phyloP scores from a whole-genome alignment of 768 basidiomycete genomes.

The Epithele typhae region DNA sequence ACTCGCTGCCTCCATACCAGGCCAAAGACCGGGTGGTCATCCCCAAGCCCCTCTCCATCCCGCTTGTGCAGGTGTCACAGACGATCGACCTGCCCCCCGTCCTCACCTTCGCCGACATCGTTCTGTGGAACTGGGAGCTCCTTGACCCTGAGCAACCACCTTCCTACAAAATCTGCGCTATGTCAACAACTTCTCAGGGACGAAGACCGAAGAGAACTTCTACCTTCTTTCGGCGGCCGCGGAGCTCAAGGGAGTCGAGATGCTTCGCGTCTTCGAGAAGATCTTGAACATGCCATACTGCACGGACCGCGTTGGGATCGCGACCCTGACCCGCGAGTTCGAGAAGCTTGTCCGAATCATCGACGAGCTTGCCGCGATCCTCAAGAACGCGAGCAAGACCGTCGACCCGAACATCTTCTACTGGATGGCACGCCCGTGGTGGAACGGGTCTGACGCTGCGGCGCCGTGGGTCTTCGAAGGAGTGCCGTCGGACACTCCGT shows the following conservation, averaged over 20 bases:
- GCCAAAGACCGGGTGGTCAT: conserved; percentile 45
- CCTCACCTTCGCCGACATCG: conserved; percentile 93
- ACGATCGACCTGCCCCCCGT: conserved; percentile 86
- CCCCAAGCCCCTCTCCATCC: conserved; percentile 73
- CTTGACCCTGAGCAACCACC: conserved; percentile 53
- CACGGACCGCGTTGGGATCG: conserved; percentile 35
- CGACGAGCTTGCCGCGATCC: conserved; percentile 66
- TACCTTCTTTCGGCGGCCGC: conserved; percentile 80
- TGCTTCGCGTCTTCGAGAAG: conserved; percentile 83
- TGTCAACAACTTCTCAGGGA: conserved; percentile 75
- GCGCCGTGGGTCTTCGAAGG: conserved; percentile 81
- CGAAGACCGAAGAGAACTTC: conserved; percentile 81
- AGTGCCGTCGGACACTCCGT: conserved; percentile 42
- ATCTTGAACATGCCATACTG: conserved; percentile 74
- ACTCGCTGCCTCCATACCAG: conserved; percentile 56
- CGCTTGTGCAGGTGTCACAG: conserved; percentile 71
- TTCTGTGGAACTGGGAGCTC: conserved; percentile 87
- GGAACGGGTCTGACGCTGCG: conserved; percentile 70
- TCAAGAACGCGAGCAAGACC: conserved; percentile 60
- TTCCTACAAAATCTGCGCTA: conserved; percentile 73
- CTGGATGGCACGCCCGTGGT: conserved; percentile 91
- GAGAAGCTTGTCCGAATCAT: conserved; percentile 62
- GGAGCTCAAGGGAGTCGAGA: conserved; percentile 83
- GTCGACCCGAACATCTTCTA: conserved; percentile 89
- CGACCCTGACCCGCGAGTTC: conserved; percentile 72